Percentiles rank a stretch among this genome's conserved stretches.
phyloP scores from a whole-genome alignment of 257 asterid genomes.

The Fraxinus cuspidata region DNA sequence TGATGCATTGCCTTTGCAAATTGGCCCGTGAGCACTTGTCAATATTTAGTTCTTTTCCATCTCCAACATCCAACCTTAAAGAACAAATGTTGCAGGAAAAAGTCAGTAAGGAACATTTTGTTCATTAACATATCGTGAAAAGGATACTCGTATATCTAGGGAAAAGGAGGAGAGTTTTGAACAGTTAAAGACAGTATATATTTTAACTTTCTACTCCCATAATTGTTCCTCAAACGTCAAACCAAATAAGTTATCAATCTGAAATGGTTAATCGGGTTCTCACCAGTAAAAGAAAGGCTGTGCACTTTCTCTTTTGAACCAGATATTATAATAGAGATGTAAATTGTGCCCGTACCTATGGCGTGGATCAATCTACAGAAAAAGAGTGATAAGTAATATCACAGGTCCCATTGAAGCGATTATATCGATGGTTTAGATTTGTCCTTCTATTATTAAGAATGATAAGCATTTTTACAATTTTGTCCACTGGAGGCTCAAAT shows the following conservation, averaged over 20 bases:
- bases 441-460: not conserved
- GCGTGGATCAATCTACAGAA: constrained; percentile 53
- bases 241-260: not conserved
- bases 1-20: constrained; percentile 48
- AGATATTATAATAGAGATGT: constrained; percentile 47
- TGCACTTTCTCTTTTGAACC: constrained; percentile 54
- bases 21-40: constrained; percentile 45
- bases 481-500: no score
- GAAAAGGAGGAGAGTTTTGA: not conserved
- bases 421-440: not conserved
- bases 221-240: not conserved
- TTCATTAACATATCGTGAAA: not conserved
- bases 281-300: constrained; percentile 60
- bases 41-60: constrained; percentile 48
- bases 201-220: no score
- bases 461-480: no score
- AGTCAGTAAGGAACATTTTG: not conserved
- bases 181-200: no score
- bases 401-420: not conserved
- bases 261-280: constrained; percentile 6
- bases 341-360: constrained; percentile 60
- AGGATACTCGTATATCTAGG: no score
- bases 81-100: not conserved
- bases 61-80: constrained; percentile 63
- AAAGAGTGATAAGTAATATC: not conserved